Evolutionary conservation across 2,329 filamentous ascomycete genomes (phyloP), one percentile per base, ranked within the genome.

Genomic region (Penicillium polonicum): DNA sequence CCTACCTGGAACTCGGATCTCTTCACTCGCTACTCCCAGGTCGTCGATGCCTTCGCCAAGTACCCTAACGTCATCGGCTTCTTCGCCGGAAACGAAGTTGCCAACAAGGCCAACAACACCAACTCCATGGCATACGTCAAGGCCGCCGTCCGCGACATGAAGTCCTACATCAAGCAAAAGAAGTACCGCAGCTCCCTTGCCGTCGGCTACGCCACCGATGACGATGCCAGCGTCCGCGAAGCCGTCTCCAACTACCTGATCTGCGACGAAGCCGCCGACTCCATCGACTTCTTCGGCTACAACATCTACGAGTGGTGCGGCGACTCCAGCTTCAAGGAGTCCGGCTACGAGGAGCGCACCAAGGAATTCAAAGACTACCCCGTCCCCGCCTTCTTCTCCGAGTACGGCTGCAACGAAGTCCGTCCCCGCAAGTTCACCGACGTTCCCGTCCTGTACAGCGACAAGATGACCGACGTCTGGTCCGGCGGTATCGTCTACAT

Each of bases 271-370:
- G 76, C 85, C 60, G 79, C 81, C 9, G 77, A 78, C 71, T 76
- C 89, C 60, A 96, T 97, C 65, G 94, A 99, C 78, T 97, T 95
- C 83, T 99, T 92, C 90, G 94, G 94, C 59, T 97, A 97, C 88
- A 99, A 99, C 83, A 96, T 97, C 80, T 99, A 99, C 84, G 96
- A 92, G 52, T 99, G 94, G 94, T 99, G 94, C 75, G 94, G 93
- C 67, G 76, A 92, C 67, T 96, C 90, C 71, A 85, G 81, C 69
- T 94, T 89, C 80, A 72, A 81, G 36, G 72, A 82, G 59, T 97
- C 94, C 4, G 91, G 91, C 54, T 99, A 92, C 79, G 82, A 88
- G 64, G 83, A 86, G 56, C 89, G 93, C 74, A 92, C 92, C 67
- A 77, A 90, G 65, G 93, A 97, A 79, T 99, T 97, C 81, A 76